Evolutionary conservation across 2,329 filamentous ascomycete genomes (phyloP).

Genomic region (Incumbomyces delicatus): DNA sequence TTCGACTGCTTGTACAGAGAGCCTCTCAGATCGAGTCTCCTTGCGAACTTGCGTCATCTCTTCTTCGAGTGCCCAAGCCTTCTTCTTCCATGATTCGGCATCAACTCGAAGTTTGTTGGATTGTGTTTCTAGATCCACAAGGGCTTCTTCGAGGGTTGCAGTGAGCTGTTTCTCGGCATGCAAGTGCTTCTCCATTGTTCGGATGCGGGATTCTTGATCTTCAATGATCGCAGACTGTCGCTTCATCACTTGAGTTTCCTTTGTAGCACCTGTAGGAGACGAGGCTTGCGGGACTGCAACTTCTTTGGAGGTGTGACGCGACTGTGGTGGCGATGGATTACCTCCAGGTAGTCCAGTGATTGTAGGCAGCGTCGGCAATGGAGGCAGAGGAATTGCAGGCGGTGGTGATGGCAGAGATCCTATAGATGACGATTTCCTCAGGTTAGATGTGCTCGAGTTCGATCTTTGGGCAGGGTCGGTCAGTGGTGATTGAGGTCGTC

Average conservation of each 20-base stretch:
- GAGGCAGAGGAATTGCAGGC: conserved; percentile 89
- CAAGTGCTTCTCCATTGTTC: conserved; percentile 92
- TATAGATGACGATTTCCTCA: conserved; percentile 77
- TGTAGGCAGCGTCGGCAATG: conserved; percentile 58
- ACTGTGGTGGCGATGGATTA: conserved; percentile 49
- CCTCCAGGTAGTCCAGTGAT: conserved; percentile 35
- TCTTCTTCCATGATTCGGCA: conserved; percentile 82
- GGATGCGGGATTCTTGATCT: conserved; percentile 89
- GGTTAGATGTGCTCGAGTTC: conserved; percentile 54
- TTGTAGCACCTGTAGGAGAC: conserved; percentile 10
- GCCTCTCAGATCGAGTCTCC: conserved; percentile 49
- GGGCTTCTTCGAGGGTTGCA: conserved; percentile 84
- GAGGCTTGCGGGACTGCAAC: conserved; percentile 27
- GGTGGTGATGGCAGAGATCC: conserved; percentile 84
- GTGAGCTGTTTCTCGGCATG: conserved; percentile 94
- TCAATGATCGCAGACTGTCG: conserved; percentile 64
- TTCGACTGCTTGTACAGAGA: conserved; percentile 78
- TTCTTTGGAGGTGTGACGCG: conserved; percentile 74
- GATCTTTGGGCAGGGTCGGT: conserved; percentile 40
- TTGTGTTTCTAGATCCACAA: conserved; percentile 85
- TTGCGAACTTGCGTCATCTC: conserved; percentile 44
- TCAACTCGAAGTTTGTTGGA: conserved; percentile 87
- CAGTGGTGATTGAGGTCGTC: conserved; percentile 35
- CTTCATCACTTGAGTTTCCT: conserved; percentile 27
- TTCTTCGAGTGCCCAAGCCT: conserved; percentile 66